Conservation (phyloP, 768 basidiomycete genomes). For the Lactarius deliciosus region DNA sequence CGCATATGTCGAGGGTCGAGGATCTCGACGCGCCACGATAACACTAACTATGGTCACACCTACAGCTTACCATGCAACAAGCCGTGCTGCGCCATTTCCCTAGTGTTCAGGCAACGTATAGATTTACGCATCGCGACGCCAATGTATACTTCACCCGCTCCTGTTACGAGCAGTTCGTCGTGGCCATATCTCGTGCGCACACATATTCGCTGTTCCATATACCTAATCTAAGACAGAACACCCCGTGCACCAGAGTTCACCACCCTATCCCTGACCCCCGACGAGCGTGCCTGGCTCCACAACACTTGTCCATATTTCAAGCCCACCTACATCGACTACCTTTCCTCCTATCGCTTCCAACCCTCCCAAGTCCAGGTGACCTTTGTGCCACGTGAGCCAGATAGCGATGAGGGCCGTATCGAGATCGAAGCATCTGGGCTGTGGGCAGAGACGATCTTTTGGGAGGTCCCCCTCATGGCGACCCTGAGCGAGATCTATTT, state of each 20-base stretch:
- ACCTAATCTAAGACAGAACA: not conserved
- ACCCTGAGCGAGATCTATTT: conserved; percentile 91
- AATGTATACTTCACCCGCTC: conserved; percentile 62
- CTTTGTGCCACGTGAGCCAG: conserved; percentile 51
- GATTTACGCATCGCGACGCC: conserved; percentile 76
- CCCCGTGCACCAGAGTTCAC: conserved; percentile 59
- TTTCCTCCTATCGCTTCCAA: conserved; percentile 66
- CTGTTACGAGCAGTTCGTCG: conserved; percentile 59
- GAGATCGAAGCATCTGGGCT: conserved; percentile 71
- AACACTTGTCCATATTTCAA: conserved; percentile 73
- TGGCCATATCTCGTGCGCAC: conserved; percentile 54
- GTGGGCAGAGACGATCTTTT: conserved; percentile 86
- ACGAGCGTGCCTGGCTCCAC: conserved; percentile 68
- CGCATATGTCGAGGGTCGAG: conserved; percentile 2
- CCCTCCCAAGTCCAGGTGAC: conserved; percentile 67
- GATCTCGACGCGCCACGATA: conserved; percentile 2
- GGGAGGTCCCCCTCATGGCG: conserved; percentile 96
- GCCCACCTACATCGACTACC: conserved; percentile 70
- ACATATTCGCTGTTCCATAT: not conserved
- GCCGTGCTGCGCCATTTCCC: conserved; percentile 80
- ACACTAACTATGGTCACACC: not conserved
- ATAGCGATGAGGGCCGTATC: conserved; percentile 51
- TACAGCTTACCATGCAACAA: conserved; percentile 93
- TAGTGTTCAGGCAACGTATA: conserved; percentile 65
- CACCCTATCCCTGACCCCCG: conserved; percentile 53